Percentiles rank a stretch among this genome's conserved stretches.
Conservation (phyloP, 75 land plant species). For the Pinus taeda region DNA sequence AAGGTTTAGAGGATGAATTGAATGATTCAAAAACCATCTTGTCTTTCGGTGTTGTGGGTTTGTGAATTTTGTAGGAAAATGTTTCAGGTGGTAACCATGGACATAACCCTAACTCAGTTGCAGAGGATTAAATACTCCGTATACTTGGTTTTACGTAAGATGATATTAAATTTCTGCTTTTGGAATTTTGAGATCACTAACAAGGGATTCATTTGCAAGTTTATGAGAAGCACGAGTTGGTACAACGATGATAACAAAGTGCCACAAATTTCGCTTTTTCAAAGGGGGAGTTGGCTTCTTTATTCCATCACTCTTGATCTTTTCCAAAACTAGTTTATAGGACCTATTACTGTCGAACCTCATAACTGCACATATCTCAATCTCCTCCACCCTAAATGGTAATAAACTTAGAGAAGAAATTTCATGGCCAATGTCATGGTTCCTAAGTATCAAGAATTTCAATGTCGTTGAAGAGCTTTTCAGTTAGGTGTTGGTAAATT, state of each 20-base stretch:
- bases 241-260: conserved; percentile 55
- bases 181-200: conserved; percentile 52
- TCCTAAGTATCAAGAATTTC: conserved; percentile 36
- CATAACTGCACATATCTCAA: conserved; percentile 46
- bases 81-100: too few relatives aligned
- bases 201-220: conserved; percentile 50
- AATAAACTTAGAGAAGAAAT: conserved; percentile 58
- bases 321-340: conserved; percentile 45
- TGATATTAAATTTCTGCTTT: conserved; percentile 5
- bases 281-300: conserved; percentile 11
- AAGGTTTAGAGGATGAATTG: background rate
- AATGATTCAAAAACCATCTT: background rate
- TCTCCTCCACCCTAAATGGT: conserved; percentile 36
- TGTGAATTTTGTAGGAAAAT: too few relatives aligned
- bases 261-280: conserved; percentile 21
- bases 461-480: too few relatives aligned
- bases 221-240: conserved; percentile 59
- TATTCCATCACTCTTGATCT: conserved; percentile 37
- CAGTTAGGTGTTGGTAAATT: too few relatives aligned
- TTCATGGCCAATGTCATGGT: conserved; percentile 24
- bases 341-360: conserved; percentile 44
- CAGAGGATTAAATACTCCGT: too few relatives aligned
- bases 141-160: too few relatives aligned
- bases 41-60: too few relatives aligned
- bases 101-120: too few relatives aligned